Percentiles rank a stretch among this genome's conserved stretches.
These are phyloP conservation scores for Arabidopsis suecica DNA, from an alignment of 345 rosid species.

Conservation along the genomic window DNA sequence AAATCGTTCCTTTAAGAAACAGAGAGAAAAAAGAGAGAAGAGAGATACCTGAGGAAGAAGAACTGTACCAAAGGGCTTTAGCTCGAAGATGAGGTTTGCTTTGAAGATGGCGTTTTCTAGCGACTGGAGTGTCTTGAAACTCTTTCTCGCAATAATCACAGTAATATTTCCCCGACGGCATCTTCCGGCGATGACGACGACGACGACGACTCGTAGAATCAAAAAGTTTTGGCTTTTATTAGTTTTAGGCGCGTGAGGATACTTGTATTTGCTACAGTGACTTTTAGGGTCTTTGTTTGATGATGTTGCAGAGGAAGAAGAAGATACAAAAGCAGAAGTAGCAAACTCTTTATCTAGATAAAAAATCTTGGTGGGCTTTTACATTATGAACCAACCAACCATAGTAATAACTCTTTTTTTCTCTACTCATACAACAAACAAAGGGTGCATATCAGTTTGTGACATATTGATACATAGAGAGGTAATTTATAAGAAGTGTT, in stretches of 20 bases:
- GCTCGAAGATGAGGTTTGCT: conserved; percentile 85
- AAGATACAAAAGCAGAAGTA: not conserved
- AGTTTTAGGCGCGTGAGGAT: not conserved
- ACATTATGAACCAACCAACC: conserved; percentile 26
- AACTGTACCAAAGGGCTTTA: conserved; percentile 74
- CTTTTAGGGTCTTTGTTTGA: not conserved
- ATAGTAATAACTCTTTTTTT: conserved; percentile 2
- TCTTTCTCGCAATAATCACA: conserved; percentile 96
- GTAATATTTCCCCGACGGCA: conserved; percentile 80
- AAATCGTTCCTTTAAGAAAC: not conserved
- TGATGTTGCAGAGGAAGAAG: not conserved
- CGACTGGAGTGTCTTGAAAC: conserved; percentile 78
- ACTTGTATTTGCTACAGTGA: not conserved
- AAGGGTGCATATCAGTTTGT: conserved; percentile 37
- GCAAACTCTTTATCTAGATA: not conserved
- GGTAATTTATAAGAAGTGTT: not conserved
- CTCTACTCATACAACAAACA: conserved; percentile 47
- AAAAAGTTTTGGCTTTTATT: not conserved
- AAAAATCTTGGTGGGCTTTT: conserved; percentile 15
- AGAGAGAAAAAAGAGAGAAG: conserved; percentile 8
- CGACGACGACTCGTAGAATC: not conserved
- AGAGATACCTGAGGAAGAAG: conserved; percentile 47
- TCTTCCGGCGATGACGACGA: conserved; percentile 2
- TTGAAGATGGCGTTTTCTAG: conserved; percentile 86
- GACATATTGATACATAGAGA: conserved; percentile 39